Evolutionary conservation across 345 rosid species (phyloP), one percentile per base, ranked within the genome.

Genomic region (Murraya koenigii): DNA sequence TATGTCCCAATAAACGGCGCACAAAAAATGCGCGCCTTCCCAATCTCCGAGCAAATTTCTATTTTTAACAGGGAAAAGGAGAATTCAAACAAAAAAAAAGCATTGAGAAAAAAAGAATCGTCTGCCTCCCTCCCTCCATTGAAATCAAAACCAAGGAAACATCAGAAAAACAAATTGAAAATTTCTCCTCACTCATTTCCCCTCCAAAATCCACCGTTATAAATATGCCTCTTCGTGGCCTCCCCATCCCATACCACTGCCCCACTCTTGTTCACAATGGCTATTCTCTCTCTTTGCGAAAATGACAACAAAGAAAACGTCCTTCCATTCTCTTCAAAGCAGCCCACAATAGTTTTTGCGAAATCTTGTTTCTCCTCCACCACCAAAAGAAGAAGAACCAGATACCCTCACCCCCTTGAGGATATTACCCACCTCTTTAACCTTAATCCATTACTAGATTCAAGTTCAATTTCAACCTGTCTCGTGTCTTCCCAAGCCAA

Each of bases 121-220:
- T 47, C 7, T 75, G 56, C 28, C 69, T 55, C 69, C 15, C 61
- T 47, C 41, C 79, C 77, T 75, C 82, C 78, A 23, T 49, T 13
- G 52, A 47, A 75, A 9, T 36, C 20, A 28, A 26, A 61, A 26
- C 19, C 35, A 61, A 61, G 13, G 56, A 67, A 72, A 67, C 74
- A n/a, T 26, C n/a, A 44, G 17, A 32, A 44, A 26, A 65, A 52
- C 22, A 81, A 77, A 58, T 68, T 79, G 54, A 49, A 66, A 61
- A 11, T 28, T 19, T 32, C 58, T 66, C 22, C 22, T 10, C 75
- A 2, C 71, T 62, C 44, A 19, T 28, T 33, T 67, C 60, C 80
- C 85, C 85, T 77, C 85, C 80, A 81, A 80, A 81, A 71, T 28
- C 83, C 70, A 39, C 80, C 85, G 67, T 66, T 85, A 80, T 74